These are phyloP conservation scores for Cercophora sp. DNA, from an alignment of 495 filamentous ascomycete genomes.

Conservation along the genomic window DNA sequence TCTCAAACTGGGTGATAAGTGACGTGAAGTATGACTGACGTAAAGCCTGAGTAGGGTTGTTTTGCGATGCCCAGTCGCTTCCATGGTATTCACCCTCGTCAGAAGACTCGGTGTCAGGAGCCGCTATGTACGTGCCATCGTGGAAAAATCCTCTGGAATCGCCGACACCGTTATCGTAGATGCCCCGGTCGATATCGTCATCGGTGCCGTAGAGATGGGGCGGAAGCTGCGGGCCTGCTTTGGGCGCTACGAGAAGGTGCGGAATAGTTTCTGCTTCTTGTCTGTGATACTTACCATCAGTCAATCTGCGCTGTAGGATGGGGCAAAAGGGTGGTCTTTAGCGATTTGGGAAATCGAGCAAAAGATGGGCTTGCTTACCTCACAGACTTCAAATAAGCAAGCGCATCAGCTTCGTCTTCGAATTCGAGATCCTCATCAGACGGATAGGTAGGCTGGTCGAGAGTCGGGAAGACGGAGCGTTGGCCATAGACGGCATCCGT, in stretches of 20 bases:
- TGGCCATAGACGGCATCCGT: constrained; percentile 71
- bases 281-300: constrained; percentile 53
- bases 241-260: constrained; percentile 56
- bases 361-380: constrained; percentile 53
- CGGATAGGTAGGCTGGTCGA: constrained; percentile 49
- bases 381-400: constrained; percentile 76
- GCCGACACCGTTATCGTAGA: constrained; percentile 40
- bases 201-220: constrained; percentile 25
- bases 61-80: constrained; percentile 16
- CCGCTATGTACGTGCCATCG: constrained; percentile 68
- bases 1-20: constrained; percentile 56
- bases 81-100: background rate
- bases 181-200: constrained; percentile 33
- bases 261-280: constrained; percentile 70
- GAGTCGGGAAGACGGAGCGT: constrained; percentile 68
- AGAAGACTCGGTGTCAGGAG: constrained; percentile 26
- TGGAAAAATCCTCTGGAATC: constrained; percentile 59
- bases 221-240: constrained; percentile 43
- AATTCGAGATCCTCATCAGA: constrained; percentile 50
- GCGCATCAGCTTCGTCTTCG: constrained; percentile 57
- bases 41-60: constrained; percentile 18
- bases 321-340: constrained; percentile 25
- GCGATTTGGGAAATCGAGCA: constrained; percentile 20
- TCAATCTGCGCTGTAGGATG: constrained; percentile 20
- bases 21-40: constrained; percentile 59